Percentiles rank a stretch among this genome's conserved stretches.
Conservation (phyloP, 2,329 filamentous ascomycete genomes). For the Aspergillus awamori region DNA sequence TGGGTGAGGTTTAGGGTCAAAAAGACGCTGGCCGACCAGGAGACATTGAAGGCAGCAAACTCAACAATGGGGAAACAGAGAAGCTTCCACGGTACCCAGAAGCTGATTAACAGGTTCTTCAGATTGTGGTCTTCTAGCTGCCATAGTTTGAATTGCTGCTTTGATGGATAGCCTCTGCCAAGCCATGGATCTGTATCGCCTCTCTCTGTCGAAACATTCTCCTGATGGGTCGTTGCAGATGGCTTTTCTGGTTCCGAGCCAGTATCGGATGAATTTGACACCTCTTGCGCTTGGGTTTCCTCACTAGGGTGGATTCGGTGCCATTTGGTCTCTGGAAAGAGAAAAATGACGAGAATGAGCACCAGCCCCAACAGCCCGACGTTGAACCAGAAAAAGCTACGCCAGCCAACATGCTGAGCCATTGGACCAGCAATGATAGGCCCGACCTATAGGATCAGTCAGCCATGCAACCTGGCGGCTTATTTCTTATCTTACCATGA, state of each 20-base stretch:
- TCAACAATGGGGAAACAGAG: constrained; percentile 66
- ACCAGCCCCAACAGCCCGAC: constrained; percentile 56
- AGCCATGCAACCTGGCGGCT: background rate
- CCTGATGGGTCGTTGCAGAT: constrained; percentile 12
- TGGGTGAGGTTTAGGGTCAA: constrained; percentile 65
- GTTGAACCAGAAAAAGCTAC: constrained; percentile 69
- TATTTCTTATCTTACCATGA: constrained; percentile 44
- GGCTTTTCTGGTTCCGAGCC: constrained; percentile 23
- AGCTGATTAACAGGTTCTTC: constrained; percentile 53
- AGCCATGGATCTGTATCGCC: constrained; percentile 56
- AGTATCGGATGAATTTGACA: background rate
- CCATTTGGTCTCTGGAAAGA: constrained; percentile 67
- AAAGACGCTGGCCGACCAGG: constrained; percentile 62
- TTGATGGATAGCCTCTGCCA: constrained; percentile 58
- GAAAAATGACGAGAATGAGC: constrained; percentile 57
- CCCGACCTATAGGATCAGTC: constrained; percentile 43
- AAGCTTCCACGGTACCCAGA: constrained; percentile 66
- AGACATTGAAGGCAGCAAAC: constrained; percentile 64
- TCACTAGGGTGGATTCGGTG: constrained; percentile 46
- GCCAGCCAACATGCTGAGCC: constrained; percentile 61
- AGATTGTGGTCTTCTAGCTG: constrained; percentile 51
- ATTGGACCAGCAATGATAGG: constrained; percentile 64
- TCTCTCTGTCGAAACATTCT: constrained; percentile 23
- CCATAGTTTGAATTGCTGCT: constrained; percentile 59
- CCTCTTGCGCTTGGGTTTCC: constrained; percentile 18